A percentile compares a stretch with the other conserved stretches of the same genome.
These are phyloP conservation scores for Botrytis elliptica DNA, from an alignment of 2,329 filamentous ascomycete species.

Conservation along the genomic window DNA sequence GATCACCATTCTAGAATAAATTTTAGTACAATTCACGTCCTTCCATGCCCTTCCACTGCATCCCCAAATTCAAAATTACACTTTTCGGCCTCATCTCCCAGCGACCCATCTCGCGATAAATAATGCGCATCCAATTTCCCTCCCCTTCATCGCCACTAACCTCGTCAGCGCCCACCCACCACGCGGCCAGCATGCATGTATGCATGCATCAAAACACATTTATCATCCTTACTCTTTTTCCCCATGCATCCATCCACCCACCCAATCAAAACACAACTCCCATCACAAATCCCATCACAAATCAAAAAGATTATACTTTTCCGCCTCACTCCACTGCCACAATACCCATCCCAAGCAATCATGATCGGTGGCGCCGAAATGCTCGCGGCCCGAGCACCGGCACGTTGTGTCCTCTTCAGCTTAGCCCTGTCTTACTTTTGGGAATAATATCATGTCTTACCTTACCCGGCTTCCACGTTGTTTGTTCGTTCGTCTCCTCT, in stretches of 20 bases:
- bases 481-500: neutral
- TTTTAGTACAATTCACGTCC: neutral
- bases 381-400: neutral
- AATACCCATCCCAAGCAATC: neutral
- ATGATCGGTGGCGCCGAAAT: neutral
- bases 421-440: neutral
- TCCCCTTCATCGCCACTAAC: neutral
- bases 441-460: neutral
- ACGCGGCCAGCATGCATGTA: neutral
- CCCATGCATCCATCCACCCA: neutral
- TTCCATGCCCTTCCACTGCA: neutral
- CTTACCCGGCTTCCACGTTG: neutral
- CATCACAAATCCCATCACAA: neutral
- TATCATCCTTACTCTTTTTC: neutral
- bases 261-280: neutral
- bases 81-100: neutral
- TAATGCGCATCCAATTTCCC: neutral
- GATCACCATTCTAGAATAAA: neutral
- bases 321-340: neutral
- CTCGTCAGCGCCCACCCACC: neutral
- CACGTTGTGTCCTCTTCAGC: neutral
- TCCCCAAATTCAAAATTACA: neutral
- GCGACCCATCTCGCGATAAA: neutral
- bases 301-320: neutral
- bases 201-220: neutral